Base-by-base conservation (phyloP, 1,284 basidiomycete species). In the Laetiporus sulphureus region DNA sequence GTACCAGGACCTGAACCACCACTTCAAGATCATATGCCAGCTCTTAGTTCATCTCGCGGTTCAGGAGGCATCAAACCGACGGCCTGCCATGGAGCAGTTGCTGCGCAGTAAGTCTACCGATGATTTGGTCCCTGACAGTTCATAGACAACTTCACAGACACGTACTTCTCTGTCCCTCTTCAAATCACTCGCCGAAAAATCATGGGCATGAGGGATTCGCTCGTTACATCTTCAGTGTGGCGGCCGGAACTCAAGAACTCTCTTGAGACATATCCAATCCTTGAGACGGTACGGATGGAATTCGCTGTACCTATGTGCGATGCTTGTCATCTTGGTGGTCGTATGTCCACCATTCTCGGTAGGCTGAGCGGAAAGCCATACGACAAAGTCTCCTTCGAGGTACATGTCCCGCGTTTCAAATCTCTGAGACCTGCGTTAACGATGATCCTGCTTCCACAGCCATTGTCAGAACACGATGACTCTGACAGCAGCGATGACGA, bases 1-100 rank as follows among this genome's bases (percentile, higher is more conserved):
- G 0, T 78, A 82, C 55, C 81, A 91, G 58, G 83, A 87, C 52
- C 66, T 84, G 16, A 65, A 72, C 12, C 75, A 83, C 48, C 83
- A 88, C 45, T 89, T 90, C 71, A 90, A 89, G 62, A 81, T 87
- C 36, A 73, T 92, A 23, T 91, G 87, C 52, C 90, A 93, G 55
- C 75, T 91, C 32, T 83, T 91, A 51, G 82, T 91, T 3, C 82
- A 91, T 50, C 65, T 92, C 31, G 83, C 83, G 16, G 77, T 89
- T 23, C 72, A 67, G 19, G 68, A 75, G 5, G 57, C 65, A n/a
- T 58, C 58, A 5, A 66, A 79, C 35, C 68, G 85, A 12, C 65
- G 63, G 36, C 53, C 63, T 4, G 81, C 76, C 52, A 76, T 83
- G 71, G 57, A 73, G 45, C 57, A 66, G 27, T 68, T 66, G 32